phyloP scores from a whole-genome alignment of 2,329 filamentous ascomycete genomes.

The Fusarium temperatum region DNA sequence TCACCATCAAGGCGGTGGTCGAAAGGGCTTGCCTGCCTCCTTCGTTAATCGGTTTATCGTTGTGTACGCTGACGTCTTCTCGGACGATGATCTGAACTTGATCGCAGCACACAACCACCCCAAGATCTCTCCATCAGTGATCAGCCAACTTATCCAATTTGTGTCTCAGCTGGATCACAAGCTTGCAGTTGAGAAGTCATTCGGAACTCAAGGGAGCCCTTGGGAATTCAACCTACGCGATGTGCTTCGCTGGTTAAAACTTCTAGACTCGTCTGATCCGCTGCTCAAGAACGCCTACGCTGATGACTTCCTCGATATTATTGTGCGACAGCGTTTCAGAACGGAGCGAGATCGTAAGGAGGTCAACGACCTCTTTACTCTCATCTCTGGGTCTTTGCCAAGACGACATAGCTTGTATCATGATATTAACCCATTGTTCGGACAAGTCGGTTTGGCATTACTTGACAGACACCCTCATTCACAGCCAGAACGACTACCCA shows the following conservation, averaged over 20 bases:
- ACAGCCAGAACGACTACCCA: constrained; percentile 62
- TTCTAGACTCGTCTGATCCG: constrained; percentile 62
- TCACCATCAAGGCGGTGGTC: constrained; percentile 93
- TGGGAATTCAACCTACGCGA: constrained; percentile 98
- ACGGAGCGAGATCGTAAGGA: constrained; percentile 71
- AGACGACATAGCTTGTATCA: constrained; percentile 73
- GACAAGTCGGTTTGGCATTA: constrained; percentile 83
- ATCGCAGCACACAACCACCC: constrained; percentile 86
- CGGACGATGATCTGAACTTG: constrained; percentile 77
- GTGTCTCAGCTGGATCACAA: constrained; percentile 81
- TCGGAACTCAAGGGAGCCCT: constrained; percentile 74
- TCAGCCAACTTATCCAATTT: constrained; percentile 77
- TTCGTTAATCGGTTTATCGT: constrained; percentile 99
- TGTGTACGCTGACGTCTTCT: constrained; percentile 94
- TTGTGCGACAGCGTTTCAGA: constrained; percentile 90
- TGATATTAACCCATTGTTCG: constrained; percentile 69
- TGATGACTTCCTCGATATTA: constrained; percentile 80
- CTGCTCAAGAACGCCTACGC: constrained; percentile 68
- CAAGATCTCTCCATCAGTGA: constrained; percentile 63
- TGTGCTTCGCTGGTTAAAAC: constrained; percentile 84
- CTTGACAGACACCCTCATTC: constrained; percentile 67
- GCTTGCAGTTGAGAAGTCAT: constrained; percentile 67
- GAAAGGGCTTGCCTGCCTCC: constrained; percentile 92
- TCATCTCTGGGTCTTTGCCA: constrained; percentile 66
- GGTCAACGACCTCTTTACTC: constrained; percentile 72